Evolutionary conservation across 306 rosid genomes (phyloP).

Genomic region (Quillaja saponaria): DNA sequence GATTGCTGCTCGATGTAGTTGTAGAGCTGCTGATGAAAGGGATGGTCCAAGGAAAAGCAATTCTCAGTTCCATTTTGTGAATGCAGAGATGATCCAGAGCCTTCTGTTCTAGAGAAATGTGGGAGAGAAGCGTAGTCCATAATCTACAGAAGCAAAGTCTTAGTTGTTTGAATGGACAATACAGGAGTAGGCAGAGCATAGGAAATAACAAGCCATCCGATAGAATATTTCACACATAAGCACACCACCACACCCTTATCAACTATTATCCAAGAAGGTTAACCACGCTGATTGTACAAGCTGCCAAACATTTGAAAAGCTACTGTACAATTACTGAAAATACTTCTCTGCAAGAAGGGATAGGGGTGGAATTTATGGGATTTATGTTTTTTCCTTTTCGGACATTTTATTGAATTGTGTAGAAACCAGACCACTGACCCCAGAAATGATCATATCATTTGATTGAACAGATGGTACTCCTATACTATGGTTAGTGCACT

Average conservation of each 20-base stretch:
- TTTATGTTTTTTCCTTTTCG: too few relatives aligned
- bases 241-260: too few relatives aligned
- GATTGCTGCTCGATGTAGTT: slow-evolving; percentile 67
- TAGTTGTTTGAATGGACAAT: slow-evolving; percentile 28
- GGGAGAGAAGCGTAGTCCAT: slow-evolving; percentile 88
- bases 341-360: background rate
- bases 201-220: slow-evolving; percentile 10
- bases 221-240: background rate
- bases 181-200: background rate
- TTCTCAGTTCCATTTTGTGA: slow-evolving; percentile 48
- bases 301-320: background rate
- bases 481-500: too few relatives aligned
- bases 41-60: slow-evolving; percentile 82
- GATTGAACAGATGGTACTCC: too few relatives aligned
- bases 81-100: slow-evolving; percentile 72
- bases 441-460: too few relatives aligned
- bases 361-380: too few relatives aligned
- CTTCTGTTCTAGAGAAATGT: slow-evolving; percentile 78
- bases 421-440: too few relatives aligned
- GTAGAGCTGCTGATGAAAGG: slow-evolving; percentile 84
- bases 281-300: background rate
- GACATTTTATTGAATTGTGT: too few relatives aligned
- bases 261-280: too few relatives aligned
- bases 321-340: background rate
- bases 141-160: slow-evolving; percentile 58